These are phyloP conservation scores for Trichoderma endophyticum DNA, from an alignment of 2,329 filamentous ascomycete genomes.

Conservation along the genomic window DNA sequence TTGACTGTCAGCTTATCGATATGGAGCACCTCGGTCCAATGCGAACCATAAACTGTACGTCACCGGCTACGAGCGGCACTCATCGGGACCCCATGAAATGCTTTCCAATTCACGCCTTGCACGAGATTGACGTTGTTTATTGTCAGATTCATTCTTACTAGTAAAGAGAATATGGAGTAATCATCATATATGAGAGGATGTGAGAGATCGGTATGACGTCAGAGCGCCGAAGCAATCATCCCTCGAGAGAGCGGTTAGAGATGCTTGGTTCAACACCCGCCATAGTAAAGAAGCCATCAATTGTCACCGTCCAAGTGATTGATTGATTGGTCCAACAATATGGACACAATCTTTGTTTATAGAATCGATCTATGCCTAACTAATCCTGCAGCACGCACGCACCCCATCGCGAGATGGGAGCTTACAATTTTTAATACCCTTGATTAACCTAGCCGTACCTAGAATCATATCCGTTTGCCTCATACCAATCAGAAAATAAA, in stretches of 20 bases:
- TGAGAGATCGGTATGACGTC: background rate
- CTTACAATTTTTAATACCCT: conserved; percentile 2
- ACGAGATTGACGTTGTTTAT: background rate
- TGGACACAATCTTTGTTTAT: background rate
- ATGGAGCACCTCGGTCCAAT: background rate
- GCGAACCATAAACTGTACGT: background rate
- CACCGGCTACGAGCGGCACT: conserved; percentile 6
- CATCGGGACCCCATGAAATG: background rate
- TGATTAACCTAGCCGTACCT: conserved; percentile 5
- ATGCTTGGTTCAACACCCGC: background rate
- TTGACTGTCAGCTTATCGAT: background rate
- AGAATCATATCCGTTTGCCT: conserved; percentile 12
- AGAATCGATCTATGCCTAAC: background rate
- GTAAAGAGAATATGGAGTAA: background rate
- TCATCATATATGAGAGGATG: background rate
- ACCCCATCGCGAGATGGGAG: background rate
- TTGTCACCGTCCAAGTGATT: background rate
- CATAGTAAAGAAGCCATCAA: background rate
- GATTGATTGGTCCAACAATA: background rate
- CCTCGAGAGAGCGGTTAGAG: background rate
- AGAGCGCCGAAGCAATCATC: background rate
- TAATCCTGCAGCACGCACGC: background rate
- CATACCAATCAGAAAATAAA: conserved; percentile 16
- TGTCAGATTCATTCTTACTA: background rate
- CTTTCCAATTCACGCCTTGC: background rate